phyloP scores from a whole-genome alignment of 495 filamentous ascomycete species.

The Penicillium bialowiezense region DNA sequence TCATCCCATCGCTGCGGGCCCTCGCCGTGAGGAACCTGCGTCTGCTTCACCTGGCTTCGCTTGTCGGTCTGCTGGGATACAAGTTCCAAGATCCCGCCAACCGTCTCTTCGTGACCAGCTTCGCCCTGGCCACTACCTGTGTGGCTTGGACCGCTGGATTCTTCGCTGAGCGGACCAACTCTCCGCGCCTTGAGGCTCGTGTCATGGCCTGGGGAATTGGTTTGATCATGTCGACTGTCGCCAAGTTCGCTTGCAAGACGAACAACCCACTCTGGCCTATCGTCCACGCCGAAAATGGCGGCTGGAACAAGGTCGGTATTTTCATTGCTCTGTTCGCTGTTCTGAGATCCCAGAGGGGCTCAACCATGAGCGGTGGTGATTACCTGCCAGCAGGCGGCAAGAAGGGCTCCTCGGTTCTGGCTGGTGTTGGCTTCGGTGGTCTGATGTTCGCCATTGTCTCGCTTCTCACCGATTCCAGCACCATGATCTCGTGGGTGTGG shows the following conservation, averaged over 20 bases:
- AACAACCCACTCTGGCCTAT: conserved; percentile 98
- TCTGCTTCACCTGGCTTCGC: conserved; percentile 67
- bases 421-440: conserved; percentile 76
- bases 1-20: conserved; percentile 63
- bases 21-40: conserved; percentile 67
- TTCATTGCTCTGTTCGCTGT: conserved; percentile 72
- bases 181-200: conserved; percentile 72
- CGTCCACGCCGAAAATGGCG: conserved; percentile 83
- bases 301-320: conserved; percentile 85
- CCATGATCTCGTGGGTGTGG: conserved; percentile 99
- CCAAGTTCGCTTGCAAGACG: conserved; percentile 93
- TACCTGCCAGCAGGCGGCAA: conserved; percentile 44
- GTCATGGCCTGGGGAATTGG: conserved; percentile 79
- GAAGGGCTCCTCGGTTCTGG: conserved; percentile 67
- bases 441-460: conserved; percentile 91
- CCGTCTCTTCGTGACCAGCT: conserved; percentile 76
- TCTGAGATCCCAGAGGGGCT: conserved; percentile 62
- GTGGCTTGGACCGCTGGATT: conserved; percentile 79
- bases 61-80: conserved; percentile 78
- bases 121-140: conserved; percentile 73
- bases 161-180: conserved; percentile 73
- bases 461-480: conserved; percentile 93
- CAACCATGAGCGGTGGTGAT: conserved; percentile 51
- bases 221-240: conserved; percentile 76
- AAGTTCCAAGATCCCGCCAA: conserved; percentile 67